Percentiles rank a stretch among this genome's conserved stretches.
phyloP scores from a whole-genome alignment of 1,139 yeast species.

The Meyerozyma smithsonii region DNA sequence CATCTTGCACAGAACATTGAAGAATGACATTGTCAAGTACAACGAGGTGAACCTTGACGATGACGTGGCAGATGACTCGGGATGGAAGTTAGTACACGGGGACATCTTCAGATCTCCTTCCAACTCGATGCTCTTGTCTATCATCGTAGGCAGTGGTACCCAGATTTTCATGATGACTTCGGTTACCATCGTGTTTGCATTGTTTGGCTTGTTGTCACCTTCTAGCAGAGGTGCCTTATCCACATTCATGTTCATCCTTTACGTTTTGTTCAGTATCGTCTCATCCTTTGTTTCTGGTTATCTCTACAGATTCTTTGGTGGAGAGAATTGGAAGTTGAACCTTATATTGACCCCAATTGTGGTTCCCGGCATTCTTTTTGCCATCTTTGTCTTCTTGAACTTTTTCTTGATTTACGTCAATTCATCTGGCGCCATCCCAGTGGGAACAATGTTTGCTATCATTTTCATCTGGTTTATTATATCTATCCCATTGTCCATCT shows the following conservation, averaged over 20 bases:
- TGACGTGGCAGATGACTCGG: slow-evolving; percentile 88
- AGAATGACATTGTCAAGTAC: slow-evolving; percentile 80
- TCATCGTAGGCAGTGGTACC: slow-evolving; percentile 82
- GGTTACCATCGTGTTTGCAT: slow-evolving; percentile 74
- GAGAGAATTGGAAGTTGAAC: slow-evolving; percentile 86
- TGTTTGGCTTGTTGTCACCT: slow-evolving; percentile 87
- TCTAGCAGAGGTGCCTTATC: slow-evolving; percentile 91
- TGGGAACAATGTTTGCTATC: slow-evolving; percentile 83
- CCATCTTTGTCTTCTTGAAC: slow-evolving; percentile 63
- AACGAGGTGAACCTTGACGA: slow-evolving; percentile 85
- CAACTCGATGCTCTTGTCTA: slow-evolving; percentile 65
- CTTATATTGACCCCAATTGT: slow-evolving; percentile 76
- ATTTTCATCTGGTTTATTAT: slow-evolving; percentile 79
- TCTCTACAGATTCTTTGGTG: slow-evolving; percentile 84
- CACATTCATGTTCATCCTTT: slow-evolving; percentile 82
- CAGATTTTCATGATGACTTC: slow-evolving; percentile 78
- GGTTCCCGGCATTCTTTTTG: slow-evolving; percentile 76
- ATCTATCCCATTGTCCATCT: slow-evolving; percentile 77
- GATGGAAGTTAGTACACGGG: slow-evolving; percentile 96
- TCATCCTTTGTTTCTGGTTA: slow-evolving; percentile 87
- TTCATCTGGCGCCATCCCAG: slow-evolving; percentile 94
- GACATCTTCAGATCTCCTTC: slow-evolving; percentile 89
- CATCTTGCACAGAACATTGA: slow-evolving; percentile 73
- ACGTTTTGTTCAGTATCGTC: slow-evolving; percentile 70
- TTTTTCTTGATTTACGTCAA: slow-evolving; percentile 72